Evolutionary conservation across 768 basidiomycete species (phyloP).

Genomic region (Rhodocollybia butyracea): DNA sequence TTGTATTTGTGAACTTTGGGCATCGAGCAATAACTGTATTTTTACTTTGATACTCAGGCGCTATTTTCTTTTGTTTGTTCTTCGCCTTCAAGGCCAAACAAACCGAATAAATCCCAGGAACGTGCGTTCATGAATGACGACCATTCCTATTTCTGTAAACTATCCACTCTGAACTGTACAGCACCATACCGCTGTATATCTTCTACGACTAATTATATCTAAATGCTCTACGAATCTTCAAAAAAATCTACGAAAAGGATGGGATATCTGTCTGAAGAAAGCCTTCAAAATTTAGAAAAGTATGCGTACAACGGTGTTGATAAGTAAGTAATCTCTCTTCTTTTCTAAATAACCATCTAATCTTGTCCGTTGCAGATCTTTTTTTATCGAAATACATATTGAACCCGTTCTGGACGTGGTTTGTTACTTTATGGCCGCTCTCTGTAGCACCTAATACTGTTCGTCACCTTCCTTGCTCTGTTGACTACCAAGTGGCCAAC

Average conservation of each 20-base stretch:
- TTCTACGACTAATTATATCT: not conserved
- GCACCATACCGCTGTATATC: not conserved
- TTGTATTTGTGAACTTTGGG: slow-evolving; percentile 1
- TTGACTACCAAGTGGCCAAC: not conserved
- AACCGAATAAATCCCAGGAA: not conserved
- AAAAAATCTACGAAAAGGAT: too few relatives aligned
- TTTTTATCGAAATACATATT: slow-evolving; percentile 74
- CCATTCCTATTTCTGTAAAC: too few relatives aligned
- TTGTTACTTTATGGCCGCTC: slow-evolving; percentile 84
- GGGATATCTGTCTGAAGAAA: slow-evolving; percentile 62
- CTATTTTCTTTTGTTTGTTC: not conserved
- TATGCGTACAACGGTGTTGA: slow-evolving; percentile 83
- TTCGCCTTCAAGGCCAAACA: not conserved
- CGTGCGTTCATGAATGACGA: too few relatives aligned
- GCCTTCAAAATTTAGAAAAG: slow-evolving; percentile 71
- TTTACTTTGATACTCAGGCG: not conserved
- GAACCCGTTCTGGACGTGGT: slow-evolving; percentile 87
- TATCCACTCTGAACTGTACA: too few relatives aligned
- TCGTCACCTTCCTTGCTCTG: slow-evolving; percentile 28
- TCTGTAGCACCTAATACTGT: slow-evolving; percentile 89
- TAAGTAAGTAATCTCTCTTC: slow-evolving; percentile 47
- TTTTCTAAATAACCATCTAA: slow-evolving; percentile 7
- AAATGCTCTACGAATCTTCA: too few relatives aligned
- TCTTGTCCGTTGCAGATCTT: slow-evolving; percentile 46
- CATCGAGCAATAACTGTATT: slow-evolving; percentile 2